phyloP scores from a whole-genome alignment of 441 rosid species.

The Brassica balearica region DNA sequence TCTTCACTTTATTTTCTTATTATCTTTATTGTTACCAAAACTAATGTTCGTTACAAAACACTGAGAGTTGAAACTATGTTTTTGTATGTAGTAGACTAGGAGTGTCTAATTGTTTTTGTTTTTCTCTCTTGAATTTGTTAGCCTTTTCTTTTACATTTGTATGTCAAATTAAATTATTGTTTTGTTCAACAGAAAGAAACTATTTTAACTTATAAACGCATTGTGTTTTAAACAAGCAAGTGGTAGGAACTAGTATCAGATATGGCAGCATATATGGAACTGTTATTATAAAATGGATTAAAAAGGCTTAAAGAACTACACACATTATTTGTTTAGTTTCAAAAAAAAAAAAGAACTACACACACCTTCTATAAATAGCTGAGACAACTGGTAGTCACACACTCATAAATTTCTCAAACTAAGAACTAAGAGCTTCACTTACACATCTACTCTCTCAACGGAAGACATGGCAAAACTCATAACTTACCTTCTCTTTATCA shows the following conservation, averaged over 20 bases:
- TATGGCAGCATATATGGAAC: constrained; percentile 10
- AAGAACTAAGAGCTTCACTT: constrained; percentile 30
- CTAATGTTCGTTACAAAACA: background rate
- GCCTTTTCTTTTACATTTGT: background rate
- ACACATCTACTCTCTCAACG: constrained; percentile 24
- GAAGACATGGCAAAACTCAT: constrained; percentile 43
- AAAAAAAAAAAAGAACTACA: background rate
- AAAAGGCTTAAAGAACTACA: background rate
- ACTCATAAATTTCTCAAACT: constrained; percentile 17
- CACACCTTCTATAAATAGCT: constrained; percentile 42
- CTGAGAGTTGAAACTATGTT: constrained; percentile 10
- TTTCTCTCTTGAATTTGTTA: too few species aligned
- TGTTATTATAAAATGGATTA: constrained; percentile 1
- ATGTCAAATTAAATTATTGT: background rate
- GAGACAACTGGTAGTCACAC: constrained; percentile 29
- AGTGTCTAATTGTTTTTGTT: background rate
- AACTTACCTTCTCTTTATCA: constrained; percentile 36
- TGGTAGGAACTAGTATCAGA: background rate
- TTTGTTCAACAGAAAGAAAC: background rate
- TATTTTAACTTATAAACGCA: background rate
- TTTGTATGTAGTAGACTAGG: constrained; percentile 9
- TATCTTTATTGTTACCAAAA: background rate
- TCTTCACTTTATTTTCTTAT: background rate
- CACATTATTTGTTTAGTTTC: background rate
- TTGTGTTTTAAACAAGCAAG: constrained; percentile 10